Evolutionary conservation across 352 stramenopile species (phyloP).

Genomic region (Pythium scleroteichum): DNA sequence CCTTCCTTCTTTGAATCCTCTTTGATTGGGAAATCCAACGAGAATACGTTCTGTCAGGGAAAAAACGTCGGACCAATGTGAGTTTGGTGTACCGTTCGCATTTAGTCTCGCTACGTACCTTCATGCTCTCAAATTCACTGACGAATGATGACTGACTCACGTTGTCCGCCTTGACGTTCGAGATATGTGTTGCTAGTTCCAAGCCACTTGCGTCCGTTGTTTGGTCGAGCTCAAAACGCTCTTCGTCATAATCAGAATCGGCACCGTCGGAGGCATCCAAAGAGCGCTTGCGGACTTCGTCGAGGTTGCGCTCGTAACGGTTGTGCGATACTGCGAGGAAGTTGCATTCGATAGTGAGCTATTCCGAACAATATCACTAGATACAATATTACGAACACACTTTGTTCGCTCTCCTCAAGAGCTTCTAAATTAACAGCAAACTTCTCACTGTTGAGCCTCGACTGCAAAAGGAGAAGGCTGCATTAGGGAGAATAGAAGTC

Average conservation of each 20-base stretch:
- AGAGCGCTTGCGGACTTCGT: constrained; percentile 23
- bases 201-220: constrained; percentile 25
- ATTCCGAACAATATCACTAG: not conserved
- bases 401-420: constrained; percentile 44
- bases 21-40: constrained; percentile 27
- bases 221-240: constrained; percentile 69
- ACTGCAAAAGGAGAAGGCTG: constrained; percentile 31
- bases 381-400: constrained; percentile 24
- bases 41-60: constrained; percentile 24
- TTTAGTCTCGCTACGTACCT: constrained; percentile 29
- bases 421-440: constrained; percentile 69
- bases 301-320: constrained; percentile 38
- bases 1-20: not conserved
- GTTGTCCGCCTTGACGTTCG: not conserved
- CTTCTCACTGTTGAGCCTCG: constrained; percentile 73
- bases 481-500: not conserved
- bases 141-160: constrained; percentile 15
- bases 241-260: constrained; percentile 49
- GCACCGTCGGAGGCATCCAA: constrained; percentile 18
- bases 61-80: not conserved
- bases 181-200: not conserved
- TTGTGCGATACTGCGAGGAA: constrained; percentile 28
- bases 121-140: constrained; percentile 45
- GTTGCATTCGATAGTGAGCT: not conserved
- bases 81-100: no score